Conservation (phyloP, 495 filamentous ascomycete genomes). For the Penicillium steckii region DNA sequence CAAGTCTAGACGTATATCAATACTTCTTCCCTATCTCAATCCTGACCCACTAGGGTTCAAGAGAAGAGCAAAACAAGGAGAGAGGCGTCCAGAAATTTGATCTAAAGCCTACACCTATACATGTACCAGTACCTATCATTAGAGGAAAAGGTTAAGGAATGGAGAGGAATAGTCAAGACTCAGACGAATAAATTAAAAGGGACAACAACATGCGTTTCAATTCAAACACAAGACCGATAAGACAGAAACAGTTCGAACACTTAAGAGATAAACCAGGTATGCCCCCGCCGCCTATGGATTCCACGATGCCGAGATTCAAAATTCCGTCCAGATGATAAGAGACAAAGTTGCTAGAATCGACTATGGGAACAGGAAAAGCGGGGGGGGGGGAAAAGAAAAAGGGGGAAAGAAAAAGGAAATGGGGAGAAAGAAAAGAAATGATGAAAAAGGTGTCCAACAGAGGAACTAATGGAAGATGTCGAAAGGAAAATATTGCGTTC, state of each 20-base stretch:
- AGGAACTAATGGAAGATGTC: constrained; percentile 7
- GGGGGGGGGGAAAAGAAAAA: constrained; percentile 13
- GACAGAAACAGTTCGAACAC: constrained; percentile 21
- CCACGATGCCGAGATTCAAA: constrained; percentile 31
- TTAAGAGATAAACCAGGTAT: constrained; percentile 32
- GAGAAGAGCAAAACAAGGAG: background rate
- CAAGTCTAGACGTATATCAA: background rate
- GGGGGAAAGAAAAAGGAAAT: constrained; percentile 9
- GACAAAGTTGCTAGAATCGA: constrained; percentile 19
- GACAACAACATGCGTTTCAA: constrained; percentile 34
- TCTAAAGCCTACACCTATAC: background rate
- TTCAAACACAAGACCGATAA: constrained; percentile 28
- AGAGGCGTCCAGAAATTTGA: background rate
- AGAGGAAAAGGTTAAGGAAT: background rate
- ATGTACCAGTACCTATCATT: background rate
- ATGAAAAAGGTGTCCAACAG: constrained; percentile 3
- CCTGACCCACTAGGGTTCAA: background rate
- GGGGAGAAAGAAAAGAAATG: constrained; percentile 15
- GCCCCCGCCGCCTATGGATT: constrained; percentile 32
- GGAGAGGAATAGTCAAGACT: background rate
- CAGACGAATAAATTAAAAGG: constrained; percentile 7
- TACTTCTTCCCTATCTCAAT: background rate
- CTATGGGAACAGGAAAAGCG: constrained; percentile 13
- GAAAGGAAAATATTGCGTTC: constrained; percentile 19
- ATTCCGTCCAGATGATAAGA: constrained; percentile 33